Conservation (phyloP, 1,139 yeast genomes). For the Hyphopichia khmerensis region DNA sequence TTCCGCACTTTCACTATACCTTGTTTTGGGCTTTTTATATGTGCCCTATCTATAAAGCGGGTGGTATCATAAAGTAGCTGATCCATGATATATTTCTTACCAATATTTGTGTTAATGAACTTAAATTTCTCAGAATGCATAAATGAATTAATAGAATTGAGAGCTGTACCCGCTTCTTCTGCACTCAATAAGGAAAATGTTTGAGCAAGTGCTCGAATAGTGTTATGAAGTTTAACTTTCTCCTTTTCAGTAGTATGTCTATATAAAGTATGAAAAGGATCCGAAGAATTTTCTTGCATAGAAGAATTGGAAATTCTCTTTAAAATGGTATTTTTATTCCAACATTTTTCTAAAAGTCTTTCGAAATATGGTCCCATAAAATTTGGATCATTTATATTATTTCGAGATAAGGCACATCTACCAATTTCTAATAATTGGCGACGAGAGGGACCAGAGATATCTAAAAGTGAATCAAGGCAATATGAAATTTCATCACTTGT, state of each 20-base stretch:
- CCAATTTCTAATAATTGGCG: not conserved
- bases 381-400: not conserved
- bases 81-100: slow-evolving; percentile 18
- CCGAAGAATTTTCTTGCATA: not conserved
- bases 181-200: slow-evolving; percentile 24
- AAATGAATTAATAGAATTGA: slow-evolving; percentile 14
- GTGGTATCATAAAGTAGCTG: slow-evolving; percentile 18
- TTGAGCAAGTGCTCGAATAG: slow-evolving; percentile 29
- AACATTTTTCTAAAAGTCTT: not conserved
- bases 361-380: not conserved
- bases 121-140: slow-evolving; percentile 13
- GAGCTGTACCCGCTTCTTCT: slow-evolving; percentile 11
- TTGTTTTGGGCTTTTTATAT: not conserved
- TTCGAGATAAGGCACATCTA: not conserved
- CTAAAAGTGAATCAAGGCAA: not conserved
- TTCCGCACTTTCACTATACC: slow-evolving; percentile 16
- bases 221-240: slow-evolving; percentile 23
- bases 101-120: slow-evolving; percentile 11
- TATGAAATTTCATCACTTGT: not conserved
- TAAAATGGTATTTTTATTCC: not conserved
- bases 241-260: slow-evolving; percentile 4
- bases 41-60: slow-evolving; percentile 18
- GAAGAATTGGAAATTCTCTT: not conserved
- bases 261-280: not conserved
- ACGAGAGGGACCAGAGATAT: not conserved